Base-by-base conservation (phyloP, 768 basidiomycete genomes). In the Lactifluus rugatus region DNA sequence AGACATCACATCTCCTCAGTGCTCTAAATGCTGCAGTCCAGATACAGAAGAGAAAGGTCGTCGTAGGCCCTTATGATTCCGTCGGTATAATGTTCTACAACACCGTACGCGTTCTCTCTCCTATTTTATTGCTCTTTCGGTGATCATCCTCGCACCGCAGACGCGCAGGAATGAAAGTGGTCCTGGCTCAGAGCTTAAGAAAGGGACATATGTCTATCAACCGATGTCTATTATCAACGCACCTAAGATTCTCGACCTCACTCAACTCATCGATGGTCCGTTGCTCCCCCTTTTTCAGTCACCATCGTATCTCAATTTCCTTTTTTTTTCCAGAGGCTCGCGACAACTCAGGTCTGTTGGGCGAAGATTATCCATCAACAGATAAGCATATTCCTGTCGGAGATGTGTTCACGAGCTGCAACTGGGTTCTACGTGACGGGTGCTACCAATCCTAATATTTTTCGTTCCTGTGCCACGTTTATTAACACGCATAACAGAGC, bases 71-170 rank as follows among this genome's bases (percentile, higher is more conserved):
- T 2, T 88, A 84, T 61, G 95, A 98, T 68, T 80, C 82, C 31
- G 84, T 97, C 45, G 96, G 95, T 5, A 86, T 98, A 39, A 68
- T 98, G 63, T 74, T 98, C 10, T 99, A 89, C 74, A 97, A 99
- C 62, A 91, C 92, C 57, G 93, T 94, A 68, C 77, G 85, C 66
- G 52, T n/a, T 13, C 25, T 39, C 14, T 10, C 17, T 26, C 25
- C 7, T 14, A 5, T 8, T 23, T 25, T 9, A n/a, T 45, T 45
- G 11, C 25, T 26, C 9, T n/a, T 10, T 6, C 4, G 2, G 16
- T 58, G 28, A 41, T 32, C 19, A 47, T 37, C 32, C 21, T 7
- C 37, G 11, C 13, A 3, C 5, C 7, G 4, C 37, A 72, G 69
- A 68, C 65, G 60, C 71, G 74, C 72, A 67, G 70, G 60, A 66